phyloP scores from a whole-genome alignment of 495 filamentous ascomycete genomes.

The Daldinia decipiens region DNA sequence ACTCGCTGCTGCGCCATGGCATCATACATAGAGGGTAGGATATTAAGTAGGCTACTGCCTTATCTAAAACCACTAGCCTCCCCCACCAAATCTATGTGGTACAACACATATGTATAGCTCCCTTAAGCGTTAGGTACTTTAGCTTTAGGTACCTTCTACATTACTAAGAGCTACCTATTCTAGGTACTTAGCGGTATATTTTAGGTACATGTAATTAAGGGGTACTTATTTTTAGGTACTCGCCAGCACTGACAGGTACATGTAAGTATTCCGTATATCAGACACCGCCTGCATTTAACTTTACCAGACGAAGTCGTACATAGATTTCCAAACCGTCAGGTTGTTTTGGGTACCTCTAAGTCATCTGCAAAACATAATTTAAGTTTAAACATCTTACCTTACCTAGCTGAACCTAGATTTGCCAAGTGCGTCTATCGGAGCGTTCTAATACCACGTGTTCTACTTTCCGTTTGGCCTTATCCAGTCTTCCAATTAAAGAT shows the following conservation, averaged over 20 bases:
- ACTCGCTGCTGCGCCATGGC: no score
- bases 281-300: background rate
- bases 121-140: constrained; percentile 6
- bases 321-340: background rate
- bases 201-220: background rate
- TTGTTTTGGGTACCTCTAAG: background rate
- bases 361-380: background rate
- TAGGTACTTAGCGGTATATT: background rate
- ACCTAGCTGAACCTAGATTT: background rate
- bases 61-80: constrained; percentile 6
- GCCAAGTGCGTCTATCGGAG: constrained; percentile 1
- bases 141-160: constrained; percentile 8
- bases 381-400: background rate
- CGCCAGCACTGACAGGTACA: background rate
- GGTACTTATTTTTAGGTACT: constrained; percentile 6
- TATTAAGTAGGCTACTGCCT: constrained; percentile 20
- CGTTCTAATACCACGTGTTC: constrained; percentile 1
- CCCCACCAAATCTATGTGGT: constrained; percentile 16
- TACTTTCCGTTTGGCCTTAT: background rate
- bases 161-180: background rate
- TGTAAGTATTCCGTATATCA: background rate
- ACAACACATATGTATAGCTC: no score
- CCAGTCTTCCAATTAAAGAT: background rate
- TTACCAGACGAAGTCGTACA: background rate
- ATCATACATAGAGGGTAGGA: no score